phyloP scores from a whole-genome alignment of 1,139 yeast species.

The Pichia sp. region DNA sequence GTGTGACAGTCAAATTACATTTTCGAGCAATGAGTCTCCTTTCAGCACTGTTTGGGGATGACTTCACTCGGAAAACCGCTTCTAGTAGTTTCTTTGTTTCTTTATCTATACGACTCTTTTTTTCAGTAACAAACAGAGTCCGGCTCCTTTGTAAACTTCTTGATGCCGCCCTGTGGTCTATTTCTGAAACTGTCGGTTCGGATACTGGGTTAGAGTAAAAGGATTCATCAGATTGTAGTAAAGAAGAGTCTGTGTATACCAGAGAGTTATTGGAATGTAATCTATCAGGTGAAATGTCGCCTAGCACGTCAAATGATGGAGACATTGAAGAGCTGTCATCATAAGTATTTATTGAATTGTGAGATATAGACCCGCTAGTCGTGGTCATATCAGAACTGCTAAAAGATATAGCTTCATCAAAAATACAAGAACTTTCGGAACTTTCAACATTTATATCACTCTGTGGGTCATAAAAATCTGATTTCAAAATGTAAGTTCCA shows the following conservation, averaged over 20 bases:
- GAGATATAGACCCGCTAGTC: neutral
- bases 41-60: slow-evolving; percentile 14
- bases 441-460: neutral
- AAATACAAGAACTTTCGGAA: neutral
- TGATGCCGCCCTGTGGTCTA: too few relatives aligned
- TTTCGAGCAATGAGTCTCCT: slow-evolving; percentile 13
- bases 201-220: too few relatives aligned
- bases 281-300: neutral
- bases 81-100: slow-evolving; percentile 8
- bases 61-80: slow-evolving; percentile 9
- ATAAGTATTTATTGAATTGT: slow-evolving; percentile 3
- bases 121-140: neutral
- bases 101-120: slow-evolving; percentile 2
- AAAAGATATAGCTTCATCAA: neutral
- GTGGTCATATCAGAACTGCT: neutral
- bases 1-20: slow-evolving; percentile 12
- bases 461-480: slow-evolving; percentile 1
- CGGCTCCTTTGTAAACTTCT: too few relatives aligned
- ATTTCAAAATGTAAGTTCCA: neutral
- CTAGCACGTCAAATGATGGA: neutral
- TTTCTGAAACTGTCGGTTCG: neutral
- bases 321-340: slow-evolving; percentile 1
- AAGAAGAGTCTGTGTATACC: slow-evolving; percentile 1
- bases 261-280: slow-evolving; percentile 2
- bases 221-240: neutral